A percentile compares a stretch with the other conserved stretches of the same genome.
phyloP scores from a whole-genome alignment of 2,329 filamentous ascomycete species.

The Penicillium sp. region DNA sequence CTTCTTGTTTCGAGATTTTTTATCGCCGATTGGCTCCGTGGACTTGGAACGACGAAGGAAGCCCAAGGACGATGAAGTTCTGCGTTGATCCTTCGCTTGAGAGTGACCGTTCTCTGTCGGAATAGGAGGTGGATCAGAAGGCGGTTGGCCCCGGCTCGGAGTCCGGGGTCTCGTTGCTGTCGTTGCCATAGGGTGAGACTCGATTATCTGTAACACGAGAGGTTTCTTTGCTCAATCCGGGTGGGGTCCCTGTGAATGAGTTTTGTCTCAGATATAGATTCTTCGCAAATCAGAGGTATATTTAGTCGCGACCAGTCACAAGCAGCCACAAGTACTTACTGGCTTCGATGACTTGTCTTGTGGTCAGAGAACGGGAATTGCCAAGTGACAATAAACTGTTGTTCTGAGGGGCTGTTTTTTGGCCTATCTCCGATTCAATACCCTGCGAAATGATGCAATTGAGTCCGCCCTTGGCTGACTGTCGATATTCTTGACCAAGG shows the following conservation, averaged over 20 bases:
- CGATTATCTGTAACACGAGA: constrained; percentile 25
- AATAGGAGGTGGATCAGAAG: constrained; percentile 39
- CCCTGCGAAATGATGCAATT: background rate
- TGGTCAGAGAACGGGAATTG: background rate
- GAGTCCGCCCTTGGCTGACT: background rate
- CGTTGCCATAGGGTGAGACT: constrained; percentile 37
- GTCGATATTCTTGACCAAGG: background rate
- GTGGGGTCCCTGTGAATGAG: constrained; percentile 27
- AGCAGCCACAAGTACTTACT: constrained; percentile 13
- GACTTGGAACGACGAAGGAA: constrained; percentile 73
- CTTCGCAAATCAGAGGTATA: constrained; percentile 16
- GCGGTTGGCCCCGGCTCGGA: constrained; percentile 38
- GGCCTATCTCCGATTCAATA: background rate
- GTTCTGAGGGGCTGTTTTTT: background rate
- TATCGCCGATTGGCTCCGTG: constrained; percentile 63
- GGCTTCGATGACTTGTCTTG: constrained; percentile 4
- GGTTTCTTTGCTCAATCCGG: constrained; percentile 20
- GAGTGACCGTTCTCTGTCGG: constrained; percentile 41
- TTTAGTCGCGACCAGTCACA: constrained; percentile 12
- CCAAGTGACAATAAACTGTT: background rate
- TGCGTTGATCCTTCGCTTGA: constrained; percentile 40
- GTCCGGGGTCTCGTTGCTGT: constrained; percentile 43
- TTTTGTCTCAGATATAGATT: constrained; percentile 30
- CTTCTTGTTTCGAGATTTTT: constrained; percentile 48
- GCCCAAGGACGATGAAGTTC: constrained; percentile 53